A percentile compares a stretch with the other conserved stretches of the same genome.
Evolutionary conservation across 106 monocot genomes (phyloP).

Genomic region (Xerophyta viscosa): DNA sequence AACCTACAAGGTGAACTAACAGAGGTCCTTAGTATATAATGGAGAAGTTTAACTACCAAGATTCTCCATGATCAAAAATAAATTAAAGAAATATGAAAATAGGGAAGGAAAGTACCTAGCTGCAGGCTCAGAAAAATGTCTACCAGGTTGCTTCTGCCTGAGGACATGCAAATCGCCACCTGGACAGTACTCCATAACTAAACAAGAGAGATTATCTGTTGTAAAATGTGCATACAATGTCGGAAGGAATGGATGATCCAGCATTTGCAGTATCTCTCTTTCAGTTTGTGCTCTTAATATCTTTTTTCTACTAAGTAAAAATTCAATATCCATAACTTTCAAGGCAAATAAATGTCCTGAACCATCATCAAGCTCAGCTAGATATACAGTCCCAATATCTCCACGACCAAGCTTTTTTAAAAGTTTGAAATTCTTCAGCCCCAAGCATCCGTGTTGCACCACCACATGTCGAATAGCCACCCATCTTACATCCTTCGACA

Average conservation of each 20-base stretch:
- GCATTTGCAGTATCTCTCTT: constrained; percentile 83
- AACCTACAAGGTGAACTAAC: no score
- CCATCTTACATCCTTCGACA: constrained; percentile 92
- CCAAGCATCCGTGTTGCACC: constrained; percentile 57
- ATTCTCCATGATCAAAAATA: no score
- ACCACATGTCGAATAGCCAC: constrained; percentile 42
- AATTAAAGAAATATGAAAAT: no score
- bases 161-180: constrained; percentile 93
- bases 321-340: constrained; percentile 89
- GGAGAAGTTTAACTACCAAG: no score
- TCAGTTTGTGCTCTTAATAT: constrained; percentile 73
- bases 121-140: constrained; percentile 66
- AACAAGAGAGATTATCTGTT: constrained; percentile 83
- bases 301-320: constrained; percentile 73
- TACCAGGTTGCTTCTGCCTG: constrained; percentile 68
- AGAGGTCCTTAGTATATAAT: no score
- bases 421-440: constrained; percentile 70
- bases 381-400: constrained; percentile 88
- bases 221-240: constrained; percentile 72
- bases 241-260: constrained; percentile 90
- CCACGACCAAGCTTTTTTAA: constrained; percentile 77
- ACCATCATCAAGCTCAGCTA: constrained; percentile 71
- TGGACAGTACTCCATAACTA: constrained; percentile 95
- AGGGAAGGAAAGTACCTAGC: constrained; percentile 55
- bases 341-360: constrained; percentile 66